Evolutionary conservation across 164 flowering plant species (phyloP).

Genomic region (Paratinospora sagittata): DNA sequence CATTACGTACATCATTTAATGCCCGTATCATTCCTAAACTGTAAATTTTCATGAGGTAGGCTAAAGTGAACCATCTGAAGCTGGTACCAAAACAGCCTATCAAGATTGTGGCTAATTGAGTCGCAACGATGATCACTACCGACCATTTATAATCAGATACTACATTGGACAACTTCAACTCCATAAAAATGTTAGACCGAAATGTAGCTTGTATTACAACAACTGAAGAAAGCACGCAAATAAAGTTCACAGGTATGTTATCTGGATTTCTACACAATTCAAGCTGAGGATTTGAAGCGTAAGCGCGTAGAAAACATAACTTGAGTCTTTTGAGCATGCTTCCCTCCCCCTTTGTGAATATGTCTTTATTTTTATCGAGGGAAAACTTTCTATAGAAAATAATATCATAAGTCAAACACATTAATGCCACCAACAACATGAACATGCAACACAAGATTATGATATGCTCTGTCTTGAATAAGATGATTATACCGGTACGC

Average conservation of each 20-base stretch:
- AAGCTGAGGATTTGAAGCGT: background rate
- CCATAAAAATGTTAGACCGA: background rate
- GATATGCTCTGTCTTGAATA: background rate
- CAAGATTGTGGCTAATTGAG: background rate
- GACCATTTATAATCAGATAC: background rate
- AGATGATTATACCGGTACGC: no score
- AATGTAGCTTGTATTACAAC: constrained; percentile 1
- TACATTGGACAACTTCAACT: background rate
- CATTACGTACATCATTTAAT: background rate
- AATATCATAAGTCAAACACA: background rate
- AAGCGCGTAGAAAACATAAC: background rate
- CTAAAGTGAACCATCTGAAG: background rate
- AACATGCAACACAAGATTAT: background rate
- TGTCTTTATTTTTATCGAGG: background rate
- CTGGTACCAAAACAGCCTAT: background rate
- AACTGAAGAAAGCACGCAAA: background rate
- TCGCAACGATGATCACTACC: background rate
- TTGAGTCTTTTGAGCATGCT: background rate
- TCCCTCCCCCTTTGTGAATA: background rate
- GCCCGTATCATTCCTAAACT: background rate
- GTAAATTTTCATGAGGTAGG: background rate
- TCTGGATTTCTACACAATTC: background rate
- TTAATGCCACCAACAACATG: background rate
- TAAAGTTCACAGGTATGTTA: background rate
- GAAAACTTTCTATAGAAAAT: background rate